Percentiles rank a stretch among this genome's conserved stretches.
Evolutionary conservation across 2,329 filamentous ascomycete species (phyloP).

Genomic region (Byssochlamys sp.): DNA sequence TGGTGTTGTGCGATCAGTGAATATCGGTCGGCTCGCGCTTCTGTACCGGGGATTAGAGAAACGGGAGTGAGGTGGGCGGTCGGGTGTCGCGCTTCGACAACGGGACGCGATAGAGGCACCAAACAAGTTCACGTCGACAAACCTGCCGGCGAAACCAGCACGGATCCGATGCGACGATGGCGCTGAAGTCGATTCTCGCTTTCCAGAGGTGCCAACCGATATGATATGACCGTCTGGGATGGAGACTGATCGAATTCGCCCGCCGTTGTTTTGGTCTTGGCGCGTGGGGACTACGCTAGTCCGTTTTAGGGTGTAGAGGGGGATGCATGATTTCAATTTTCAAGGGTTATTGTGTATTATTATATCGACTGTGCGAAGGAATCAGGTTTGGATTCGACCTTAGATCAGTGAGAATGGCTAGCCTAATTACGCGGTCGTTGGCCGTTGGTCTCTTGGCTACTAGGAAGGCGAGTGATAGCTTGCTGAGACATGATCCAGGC

Average conservation of each 20-base stretch:
- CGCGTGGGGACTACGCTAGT: constrained; percentile 28
- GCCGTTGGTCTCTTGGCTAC: no score
- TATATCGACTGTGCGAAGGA: neutral
- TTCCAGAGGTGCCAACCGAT: neutral
- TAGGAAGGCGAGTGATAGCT: no score
- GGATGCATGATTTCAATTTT: neutral
- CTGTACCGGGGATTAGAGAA: neutral
- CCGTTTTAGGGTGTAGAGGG: constrained; percentile 15
- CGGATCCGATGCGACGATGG: neutral
- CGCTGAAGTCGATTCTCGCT: neutral
- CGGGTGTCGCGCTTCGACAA: neutral
- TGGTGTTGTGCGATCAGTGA: neutral
- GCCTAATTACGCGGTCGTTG: no score
- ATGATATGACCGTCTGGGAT: neutral
- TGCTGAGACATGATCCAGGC: neutral
- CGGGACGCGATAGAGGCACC: neutral
- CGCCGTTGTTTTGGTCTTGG: constrained; percentile 34
- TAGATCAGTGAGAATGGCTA: no score
- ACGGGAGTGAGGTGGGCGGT: neutral
- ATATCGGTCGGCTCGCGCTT: neutral
- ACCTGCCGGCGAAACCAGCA: neutral
- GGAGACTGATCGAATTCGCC: constrained; percentile 10
- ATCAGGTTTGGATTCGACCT: no score
- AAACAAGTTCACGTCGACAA: neutral
- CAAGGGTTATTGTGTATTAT: neutral